A percentile compares a stretch with the other conserved stretches of the same genome.
Conservation (phyloP, 768 basidiomycete genomes). For the Rhodotorula toruloides region DNA sequence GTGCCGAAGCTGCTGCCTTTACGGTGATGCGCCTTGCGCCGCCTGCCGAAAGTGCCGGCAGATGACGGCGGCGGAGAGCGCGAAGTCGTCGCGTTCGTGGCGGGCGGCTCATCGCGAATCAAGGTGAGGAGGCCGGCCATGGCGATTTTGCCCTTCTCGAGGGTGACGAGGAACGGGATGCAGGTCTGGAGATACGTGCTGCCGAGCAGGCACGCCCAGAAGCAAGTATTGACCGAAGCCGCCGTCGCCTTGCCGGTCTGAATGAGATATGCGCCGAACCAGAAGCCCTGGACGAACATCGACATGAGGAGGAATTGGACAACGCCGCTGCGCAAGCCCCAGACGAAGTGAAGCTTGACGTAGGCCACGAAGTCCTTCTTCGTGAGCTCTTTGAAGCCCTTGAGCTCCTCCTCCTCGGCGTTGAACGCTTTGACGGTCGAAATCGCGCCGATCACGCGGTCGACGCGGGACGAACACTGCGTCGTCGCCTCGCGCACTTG, state of each 20-base stretch:
- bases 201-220: constrained; percentile 93
- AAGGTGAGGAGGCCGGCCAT: constrained; percentile 65
- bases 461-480: constrained; percentile 69
- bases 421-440: constrained; percentile 91
- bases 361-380: constrained; percentile 53
- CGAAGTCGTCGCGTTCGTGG: not conserved
- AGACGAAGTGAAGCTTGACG: constrained; percentile 59
- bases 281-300: constrained; percentile 96
- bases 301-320: constrained; percentile 77
- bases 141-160: constrained; percentile 77
- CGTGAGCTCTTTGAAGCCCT: constrained; percentile 54
- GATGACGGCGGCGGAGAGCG: not conserved
- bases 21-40: not conserved
- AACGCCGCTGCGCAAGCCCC: constrained; percentile 65
- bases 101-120: constrained; percentile 47
- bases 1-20: not conserved
- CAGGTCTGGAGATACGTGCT: constrained; percentile 80
- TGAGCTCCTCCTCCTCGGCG: constrained; percentile 58
- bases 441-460: constrained; percentile 70
- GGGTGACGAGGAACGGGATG: constrained; percentile 69
- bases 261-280: constrained; percentile 90
- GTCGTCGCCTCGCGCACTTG: constrained; percentile 64
- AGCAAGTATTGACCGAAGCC: constrained; percentile 89
- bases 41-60: not conserved
- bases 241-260: constrained; percentile 61